Base-by-base conservation (phyloP, 2,329 filamentous ascomycete species). In the Lasiodiplodia hormozganensis region DNA sequence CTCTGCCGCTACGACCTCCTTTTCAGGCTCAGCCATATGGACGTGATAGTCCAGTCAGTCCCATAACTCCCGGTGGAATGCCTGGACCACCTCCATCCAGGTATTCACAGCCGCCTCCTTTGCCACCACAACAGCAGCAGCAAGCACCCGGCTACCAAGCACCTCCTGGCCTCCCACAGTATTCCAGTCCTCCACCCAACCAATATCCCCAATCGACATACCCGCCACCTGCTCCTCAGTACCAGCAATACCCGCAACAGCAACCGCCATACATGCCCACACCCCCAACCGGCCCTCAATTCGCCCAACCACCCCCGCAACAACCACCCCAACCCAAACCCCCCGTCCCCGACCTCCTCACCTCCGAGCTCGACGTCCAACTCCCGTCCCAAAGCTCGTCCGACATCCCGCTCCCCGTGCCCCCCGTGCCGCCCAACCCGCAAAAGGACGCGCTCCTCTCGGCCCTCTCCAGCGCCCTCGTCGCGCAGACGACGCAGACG, bases 341-440 rank as follows among this genome's bases (percentile, higher is more conserved):
- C 0, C 70, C 72, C 1, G 69, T 70, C 23, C 76, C 77, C 16
- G 88, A 91, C 73, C 84, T 91, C 57, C 83, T 92, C 65, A 87
- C 88, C 40, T 88, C 88, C 23, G 86, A 87, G 0, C 87, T 90
- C 67, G 86, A 89, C 69, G 81, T 89, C 6, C 83, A 87, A 25
- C 79, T 89, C 4, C 86, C 87, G 12, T 82, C 82, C 7, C 81
- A 81, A 69, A 73, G 71, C 8, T n/a, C 84, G 80, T 31, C 85
- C 79, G 31, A 86, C 81, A 62, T 73, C 34, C 57, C 57, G 4
- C 56, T 62, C 31, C 85, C 90, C 6, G 88, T 93, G 0, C 95
- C 96, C 0, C 94, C 95, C 0, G 93, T 97, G 38, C 95, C 96
- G 0, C 94, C 94, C 0, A 99, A 99, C 75, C 96, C 96, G 0